phyloP scores from a whole-genome alignment of 768 basidiomycete species.

The Tylopilus balloui region DNA sequence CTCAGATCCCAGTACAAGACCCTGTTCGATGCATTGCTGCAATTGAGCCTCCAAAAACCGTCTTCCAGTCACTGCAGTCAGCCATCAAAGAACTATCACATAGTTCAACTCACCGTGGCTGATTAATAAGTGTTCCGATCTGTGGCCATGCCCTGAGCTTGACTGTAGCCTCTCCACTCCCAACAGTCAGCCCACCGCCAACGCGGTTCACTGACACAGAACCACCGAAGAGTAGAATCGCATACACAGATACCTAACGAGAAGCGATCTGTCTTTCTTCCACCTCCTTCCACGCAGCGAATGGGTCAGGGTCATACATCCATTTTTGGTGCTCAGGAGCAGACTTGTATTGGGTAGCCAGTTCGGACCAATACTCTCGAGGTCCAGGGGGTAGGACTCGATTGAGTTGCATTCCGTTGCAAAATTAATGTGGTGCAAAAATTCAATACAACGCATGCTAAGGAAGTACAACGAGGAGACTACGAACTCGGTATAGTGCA shows the following conservation, averaged over 20 bases:
- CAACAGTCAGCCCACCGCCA: slow-evolving; percentile 67
- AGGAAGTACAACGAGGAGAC: background rate
- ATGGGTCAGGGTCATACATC: slow-evolving; percentile 89
- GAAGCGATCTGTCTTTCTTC: slow-evolving; percentile 48
- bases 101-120: slow-evolving; percentile 58
- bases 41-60: slow-evolving; percentile 69
- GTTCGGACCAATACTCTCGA: slow-evolving; percentile 80
- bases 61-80: slow-evolving; percentile 35
- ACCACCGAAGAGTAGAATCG: slow-evolving; percentile 80
- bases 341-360: slow-evolving; percentile 65
- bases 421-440: slow-evolving; percentile 48
- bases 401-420: slow-evolving; percentile 70
- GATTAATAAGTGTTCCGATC: slow-evolving; percentile 86
- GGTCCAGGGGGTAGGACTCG: slow-evolving; percentile 78
- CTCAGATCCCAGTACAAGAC: slow-evolving; percentile 42
- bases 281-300: slow-evolving; percentile 65
- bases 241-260: slow-evolving; percentile 78
- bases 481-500: slow-evolving; percentile 79
- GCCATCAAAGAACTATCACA: background rate
- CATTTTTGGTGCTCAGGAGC: slow-evolving; percentile 69
- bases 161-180: slow-evolving; percentile 48
- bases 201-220: slow-evolving; percentile 74
- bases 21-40: slow-evolving; percentile 58
- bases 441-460: background rate
- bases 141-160: slow-evolving; percentile 81